Base-by-base conservation (phyloP, 2,329 filamentous ascomycete species). In the Aspergillus sp. region DNA sequence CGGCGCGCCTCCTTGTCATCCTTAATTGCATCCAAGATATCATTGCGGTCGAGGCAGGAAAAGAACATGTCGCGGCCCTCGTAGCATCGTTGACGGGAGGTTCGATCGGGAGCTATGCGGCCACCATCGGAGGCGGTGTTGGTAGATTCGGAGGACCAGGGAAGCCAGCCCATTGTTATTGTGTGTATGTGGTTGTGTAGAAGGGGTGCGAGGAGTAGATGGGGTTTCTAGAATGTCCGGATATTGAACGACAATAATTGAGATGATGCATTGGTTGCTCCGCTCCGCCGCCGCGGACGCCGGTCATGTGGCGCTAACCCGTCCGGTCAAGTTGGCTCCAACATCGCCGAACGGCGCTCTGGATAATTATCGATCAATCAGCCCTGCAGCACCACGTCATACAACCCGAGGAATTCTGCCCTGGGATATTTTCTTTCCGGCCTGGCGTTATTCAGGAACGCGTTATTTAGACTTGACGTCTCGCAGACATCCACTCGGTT, bases 31-130 rank as follows among this genome's bases (percentile, higher is more conserved):
- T 99, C 93, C 65, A 97, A 76, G 67, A 99, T 94, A 72, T 84
- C 80, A 81, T 92, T 84, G 66, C 85, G 84, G 78, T 98, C 92
- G 49, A 99, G 85, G 73, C 95, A 99, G 66, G 82, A 80, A 78
- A 96, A 98, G 84, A 95, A 98, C 64, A 80, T 79, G 79, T 99
- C 95, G 67, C 95, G 88, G 50, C 90, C 88, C 70, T 92, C 90
- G 90, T 94, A 99, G 86, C 95, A 99, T 72, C 85, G 83, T 70
- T 87, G 83, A 72, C 95, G 89, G 76, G 93, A 91, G 65, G 84
- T 86, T 65, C 94, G 89, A 73, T 91, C 91, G n/a, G 95, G 95
- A 5, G 93, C 92, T 70, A 93, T 85, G 69, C 84, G 87, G 64
- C 86, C 86, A 67, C 85, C 85, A 69, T 87, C 85, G 59, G 80